phyloP scores from a whole-genome alignment of 345 rosid species.

The Alliaria petiolata region DNA sequence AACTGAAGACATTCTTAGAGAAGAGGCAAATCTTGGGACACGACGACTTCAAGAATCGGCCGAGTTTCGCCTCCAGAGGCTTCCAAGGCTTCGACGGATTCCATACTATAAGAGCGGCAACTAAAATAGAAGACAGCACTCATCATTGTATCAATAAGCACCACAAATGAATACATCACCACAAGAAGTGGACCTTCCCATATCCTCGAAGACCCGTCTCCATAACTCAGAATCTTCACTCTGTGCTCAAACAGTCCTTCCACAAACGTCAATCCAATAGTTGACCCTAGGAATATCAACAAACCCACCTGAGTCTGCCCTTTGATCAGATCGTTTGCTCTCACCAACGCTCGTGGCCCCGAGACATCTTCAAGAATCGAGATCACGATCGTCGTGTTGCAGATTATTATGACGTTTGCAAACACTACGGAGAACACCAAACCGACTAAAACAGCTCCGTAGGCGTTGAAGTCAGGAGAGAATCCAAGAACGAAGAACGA shows the following conservation, averaged over 20 bases:
- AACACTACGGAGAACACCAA: slow-evolving; percentile 74
- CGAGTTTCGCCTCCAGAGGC: not conserved
- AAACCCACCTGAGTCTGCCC: slow-evolving; percentile 94
- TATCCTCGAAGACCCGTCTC: slow-evolving; percentile 84
- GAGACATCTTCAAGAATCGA: slow-evolving; percentile 87
- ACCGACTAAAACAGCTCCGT: slow-evolving; percentile 52
- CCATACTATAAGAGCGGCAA: slow-evolving; percentile 54
- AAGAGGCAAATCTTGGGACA: too few relatives aligned
- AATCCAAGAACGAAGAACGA: slow-evolving; percentile 49
- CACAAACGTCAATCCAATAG: slow-evolving; percentile 70
- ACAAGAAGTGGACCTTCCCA: slow-evolving; percentile 95
- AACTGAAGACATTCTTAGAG: not conserved
- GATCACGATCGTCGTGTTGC: slow-evolving; percentile 67
- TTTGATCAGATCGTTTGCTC: slow-evolving; percentile 60
- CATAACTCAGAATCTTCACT: slow-evolving; percentile 81
- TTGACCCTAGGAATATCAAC: slow-evolving; percentile 73
- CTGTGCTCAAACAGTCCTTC: slow-evolving; percentile 93
- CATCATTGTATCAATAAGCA: slow-evolving; percentile 85
- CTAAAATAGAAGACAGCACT: slow-evolving; percentile 86
- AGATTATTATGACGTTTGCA: slow-evolving; percentile 66
- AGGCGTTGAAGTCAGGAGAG: slow-evolving; percentile 50
- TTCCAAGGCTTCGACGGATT: slow-evolving; percentile 29
- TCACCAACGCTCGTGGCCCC: slow-evolving; percentile 63
- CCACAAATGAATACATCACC: slow-evolving; percentile 80
- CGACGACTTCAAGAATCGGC: not conserved